Base-by-base conservation (phyloP, 2,329 filamentous ascomycete genomes). In the Ophiosphaerella herpotricha region DNA sequence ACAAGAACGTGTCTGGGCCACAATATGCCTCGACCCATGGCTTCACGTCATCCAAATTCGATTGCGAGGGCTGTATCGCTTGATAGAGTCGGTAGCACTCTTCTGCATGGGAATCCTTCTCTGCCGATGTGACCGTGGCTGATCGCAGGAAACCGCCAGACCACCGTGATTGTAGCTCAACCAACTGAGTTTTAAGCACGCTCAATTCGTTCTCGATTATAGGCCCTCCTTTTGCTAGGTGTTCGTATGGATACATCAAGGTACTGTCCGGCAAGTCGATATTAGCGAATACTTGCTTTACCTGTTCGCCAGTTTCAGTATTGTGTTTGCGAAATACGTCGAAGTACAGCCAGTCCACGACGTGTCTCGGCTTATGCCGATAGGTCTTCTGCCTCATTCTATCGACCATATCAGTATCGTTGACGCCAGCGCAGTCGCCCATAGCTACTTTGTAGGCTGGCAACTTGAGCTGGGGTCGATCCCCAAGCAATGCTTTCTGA, bases 341-440 rank as follows among this genome's bases (percentile, higher is more conserved):
- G 14, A 85, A 87, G 54, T 82, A 85, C 7, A 90, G 73, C 33
- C 79, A 77, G 61, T 91, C 87, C 5, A 88, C 77, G 3, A 89
- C 82, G 48, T 88, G 82, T 1, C 62, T 40, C 1, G 26, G 12
- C 1, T 70, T 67, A 26, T 55, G 32, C 9, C 31, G 49, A 29
- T 58, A 67, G 0, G 67, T 58, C 14, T 67, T 48, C 8, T 55
- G 55, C 57, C 57, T 46, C 6, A 31, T n/a, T 14, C 46, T 56
- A 40, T 63, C 50, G 43, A 54, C 35, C 34, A 61, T 57, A 8
- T 47, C 51, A 18, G 48, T 47, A 8, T 55, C 54, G 42, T 60
- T 64, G 1, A 32, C 41, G 1, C 55, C 52, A 21, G 54, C 48
- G 14, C 58, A 63, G 0, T 52, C 61, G 7, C 69, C 50, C 60